Conservation (phyloP, 108 stramenopile genomes). For the Thalassiosira profunda region DNA sequence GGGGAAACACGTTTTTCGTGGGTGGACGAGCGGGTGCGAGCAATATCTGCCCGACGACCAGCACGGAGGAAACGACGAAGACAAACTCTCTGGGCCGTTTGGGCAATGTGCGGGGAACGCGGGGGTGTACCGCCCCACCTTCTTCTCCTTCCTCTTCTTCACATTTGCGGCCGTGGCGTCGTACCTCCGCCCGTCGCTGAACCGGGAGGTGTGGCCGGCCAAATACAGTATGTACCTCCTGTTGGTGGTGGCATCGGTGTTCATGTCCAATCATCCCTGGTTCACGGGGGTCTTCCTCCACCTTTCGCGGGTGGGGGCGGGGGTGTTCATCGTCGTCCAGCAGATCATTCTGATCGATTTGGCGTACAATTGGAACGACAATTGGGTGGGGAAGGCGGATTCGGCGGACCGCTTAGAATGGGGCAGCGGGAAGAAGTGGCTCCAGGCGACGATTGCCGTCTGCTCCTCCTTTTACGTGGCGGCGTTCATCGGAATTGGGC, state of each 20-base stretch:
- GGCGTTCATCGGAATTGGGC: slow-evolving; percentile 67
- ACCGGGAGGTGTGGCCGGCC: slow-evolving; percentile 81
- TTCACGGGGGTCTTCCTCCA: slow-evolving; percentile 69
- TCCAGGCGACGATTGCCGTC: slow-evolving; percentile 67
- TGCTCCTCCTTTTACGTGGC: slow-evolving; percentile 63
- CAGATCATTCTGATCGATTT: slow-evolving; percentile 89
- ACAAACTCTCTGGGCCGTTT: slow-evolving; percentile 15
- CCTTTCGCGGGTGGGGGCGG: slow-evolving; percentile 71
- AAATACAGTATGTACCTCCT: slow-evolving; percentile 79
- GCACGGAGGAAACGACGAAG: slow-evolving; percentile 4
- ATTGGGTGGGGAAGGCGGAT: slow-evolving; percentile 83
- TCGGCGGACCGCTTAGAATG: slow-evolving; percentile 69
- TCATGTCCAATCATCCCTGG: slow-evolving; percentile 61
- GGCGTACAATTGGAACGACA: slow-evolving; percentile 90
- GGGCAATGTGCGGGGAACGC: slow-evolving; percentile 79
- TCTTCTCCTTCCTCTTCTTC: slow-evolving; percentile 71
- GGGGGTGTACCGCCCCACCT: slow-evolving; percentile 86
- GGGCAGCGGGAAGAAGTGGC: slow-evolving; percentile 73
- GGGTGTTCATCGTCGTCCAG: slow-evolving; percentile 73
- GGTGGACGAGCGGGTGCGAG: slow-evolving; percentile 77
- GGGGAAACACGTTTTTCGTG: slow-evolving; percentile 57
- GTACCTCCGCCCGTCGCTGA: slow-evolving; percentile 48
- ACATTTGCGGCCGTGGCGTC: slow-evolving; percentile 61
- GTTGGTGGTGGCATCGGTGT: slow-evolving; percentile 56
- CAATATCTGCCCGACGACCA: slow-evolving; percentile 40